Evolutionary conservation across 2,329 filamentous ascomycete genomes (phyloP).

Genomic region (Hymenoscyphus infarciens): DNA sequence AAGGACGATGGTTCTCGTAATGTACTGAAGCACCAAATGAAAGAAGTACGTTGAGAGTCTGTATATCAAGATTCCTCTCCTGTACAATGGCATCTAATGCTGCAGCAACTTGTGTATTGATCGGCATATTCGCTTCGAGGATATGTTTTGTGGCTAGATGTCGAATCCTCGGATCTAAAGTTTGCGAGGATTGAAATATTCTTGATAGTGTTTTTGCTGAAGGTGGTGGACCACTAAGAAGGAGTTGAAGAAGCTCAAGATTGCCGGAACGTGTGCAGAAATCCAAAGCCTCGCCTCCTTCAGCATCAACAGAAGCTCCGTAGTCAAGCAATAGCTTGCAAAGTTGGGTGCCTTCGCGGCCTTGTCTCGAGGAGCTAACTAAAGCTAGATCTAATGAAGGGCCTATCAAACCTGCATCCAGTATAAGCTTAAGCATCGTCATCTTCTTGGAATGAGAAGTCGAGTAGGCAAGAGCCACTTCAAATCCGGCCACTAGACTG

Average conservation of each 20-base stretch:
- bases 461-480: slow-evolving; percentile 7
- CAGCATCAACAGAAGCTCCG: slow-evolving; percentile 49
- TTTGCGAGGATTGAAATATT: slow-evolving; percentile 9
- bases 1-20: slow-evolving; percentile 8
- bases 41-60: slow-evolving; percentile 37
- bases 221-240: background rate
- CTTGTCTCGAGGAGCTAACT: slow-evolving; percentile 4
- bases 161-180: slow-evolving; percentile 6
- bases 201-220: slow-evolving; percentile 3
- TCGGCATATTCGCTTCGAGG: slow-evolving; percentile 35
- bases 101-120: slow-evolving; percentile 26
- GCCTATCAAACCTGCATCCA: slow-evolving; percentile 14
- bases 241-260: slow-evolving; percentile 10
- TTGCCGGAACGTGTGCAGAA: slow-evolving; percentile 22
- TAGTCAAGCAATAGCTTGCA: slow-evolving; percentile 47
- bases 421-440: slow-evolving; percentile 11
- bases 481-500: slow-evolving; percentile 13
- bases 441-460: slow-evolving; percentile 2
- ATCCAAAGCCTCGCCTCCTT: slow-evolving; percentile 51
- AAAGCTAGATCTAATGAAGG: slow-evolving; percentile 11
- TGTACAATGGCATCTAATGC: slow-evolving; percentile 27
- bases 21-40: slow-evolving; percentile 44
- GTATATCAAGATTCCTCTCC: slow-evolving; percentile 46
- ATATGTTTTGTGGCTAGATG: slow-evolving; percentile 7
- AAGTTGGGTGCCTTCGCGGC: slow-evolving; percentile 25